Conservation (phyloP, 2,329 filamentous ascomycete species). For the Cladosporium colombiae region DNA sequence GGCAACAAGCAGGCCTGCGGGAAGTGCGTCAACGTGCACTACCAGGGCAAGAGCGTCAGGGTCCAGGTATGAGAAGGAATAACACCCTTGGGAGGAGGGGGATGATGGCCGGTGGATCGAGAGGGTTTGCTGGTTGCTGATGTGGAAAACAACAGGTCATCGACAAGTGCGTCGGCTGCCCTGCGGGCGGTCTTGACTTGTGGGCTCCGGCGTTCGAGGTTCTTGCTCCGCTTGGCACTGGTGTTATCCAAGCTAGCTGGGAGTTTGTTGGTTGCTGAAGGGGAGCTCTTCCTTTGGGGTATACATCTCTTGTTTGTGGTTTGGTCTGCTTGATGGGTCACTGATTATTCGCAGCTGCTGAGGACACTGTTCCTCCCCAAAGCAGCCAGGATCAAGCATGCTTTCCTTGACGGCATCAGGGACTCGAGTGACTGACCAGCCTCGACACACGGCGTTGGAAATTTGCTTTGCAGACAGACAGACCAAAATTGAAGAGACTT, state of each 20-base stretch:
- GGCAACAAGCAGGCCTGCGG: constrained; percentile 10
- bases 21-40: constrained; percentile 11
- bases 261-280: not conserved
- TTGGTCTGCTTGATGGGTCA: not conserved
- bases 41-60: constrained; percentile 5
- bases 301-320: not conserved
- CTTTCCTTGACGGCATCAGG: not conserved
- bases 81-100: too few relatives aligned
- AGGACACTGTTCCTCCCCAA: not conserved
- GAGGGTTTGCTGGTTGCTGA: too few relatives aligned
- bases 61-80: not conserved
- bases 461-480: not conserved
- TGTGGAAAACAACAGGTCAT: not conserved
- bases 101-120: not conserved
- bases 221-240: not conserved
- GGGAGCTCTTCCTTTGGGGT: not conserved
- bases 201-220: not conserved
- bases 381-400: not conserved
- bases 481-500: not conserved
- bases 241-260: constrained; percentile 4
- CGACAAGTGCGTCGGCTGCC: constrained; percentile 2
- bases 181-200: constrained; percentile 4
- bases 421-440: not conserved
- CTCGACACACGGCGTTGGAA: not conserved
- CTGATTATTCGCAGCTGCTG: not conserved